Conservation (phyloP, 2,329 filamentous ascomycete genomes). For the Trichocomaceae sp. region DNA sequence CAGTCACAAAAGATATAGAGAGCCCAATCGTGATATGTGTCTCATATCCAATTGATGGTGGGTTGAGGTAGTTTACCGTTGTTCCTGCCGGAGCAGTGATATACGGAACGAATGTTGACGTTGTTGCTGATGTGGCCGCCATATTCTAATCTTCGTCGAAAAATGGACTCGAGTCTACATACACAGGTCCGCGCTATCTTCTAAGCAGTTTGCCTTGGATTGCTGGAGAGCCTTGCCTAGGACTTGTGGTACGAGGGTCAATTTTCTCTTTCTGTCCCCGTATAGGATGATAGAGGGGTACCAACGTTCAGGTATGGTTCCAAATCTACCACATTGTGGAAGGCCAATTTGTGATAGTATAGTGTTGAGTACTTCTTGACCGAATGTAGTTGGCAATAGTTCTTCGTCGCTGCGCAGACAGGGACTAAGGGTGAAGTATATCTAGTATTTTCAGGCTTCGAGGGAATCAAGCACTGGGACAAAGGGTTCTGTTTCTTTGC, state of each 20-base stretch:
- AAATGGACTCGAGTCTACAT: no score
- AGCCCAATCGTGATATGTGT: conserved; percentile 13
- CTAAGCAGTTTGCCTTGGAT: background rate
- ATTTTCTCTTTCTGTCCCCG: background rate
- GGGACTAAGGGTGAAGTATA: background rate
- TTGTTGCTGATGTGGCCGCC: conserved; percentile 7
- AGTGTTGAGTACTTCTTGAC: background rate
- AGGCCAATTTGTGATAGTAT: background rate
- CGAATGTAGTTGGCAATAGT: background rate
- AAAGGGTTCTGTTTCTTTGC: background rate
- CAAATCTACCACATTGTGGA: background rate
- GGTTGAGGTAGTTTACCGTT: conserved; percentile 5
- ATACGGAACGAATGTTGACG: conserved; percentile 10
- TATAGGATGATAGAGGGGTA: background rate
- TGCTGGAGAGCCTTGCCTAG: background rate
- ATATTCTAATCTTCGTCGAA: conserved; percentile 3
- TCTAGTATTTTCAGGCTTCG: background rate
- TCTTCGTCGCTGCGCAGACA: background rate
- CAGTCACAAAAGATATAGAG: conserved; percentile 4
- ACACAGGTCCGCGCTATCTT: background rate
- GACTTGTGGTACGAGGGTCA: background rate
- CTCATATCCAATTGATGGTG: conserved; percentile 5
- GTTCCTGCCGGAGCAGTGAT: conserved; percentile 9
- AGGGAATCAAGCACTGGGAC: background rate
- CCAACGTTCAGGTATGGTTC: background rate